Base-by-base conservation (phyloP, 345 rosid species). In the Nephelium lappaceum region DNA sequence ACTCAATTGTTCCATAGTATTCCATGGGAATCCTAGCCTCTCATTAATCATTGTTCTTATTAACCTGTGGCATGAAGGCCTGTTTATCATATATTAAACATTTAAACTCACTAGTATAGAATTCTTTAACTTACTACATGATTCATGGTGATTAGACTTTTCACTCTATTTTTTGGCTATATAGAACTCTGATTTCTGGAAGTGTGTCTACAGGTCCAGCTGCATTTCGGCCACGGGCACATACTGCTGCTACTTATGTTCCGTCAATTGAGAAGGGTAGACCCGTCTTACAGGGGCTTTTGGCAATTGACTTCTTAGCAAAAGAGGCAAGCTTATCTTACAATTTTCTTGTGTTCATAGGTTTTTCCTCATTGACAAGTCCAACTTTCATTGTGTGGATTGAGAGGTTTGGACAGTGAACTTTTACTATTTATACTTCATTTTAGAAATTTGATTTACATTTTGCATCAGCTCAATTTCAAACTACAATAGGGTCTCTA, bases 231-330 rank as follows among this genome's bases (percentile, higher is more conserved):
- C 98, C 99, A 36, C 87, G 98, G 77, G 90, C 95, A 47, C 92
- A 92, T 80, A 70, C 92, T 72, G 74, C 80, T 76, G 81, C 88
- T 84, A 70, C 86, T 68, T 96, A 96, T 86, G 85, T 90, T 81
- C 69, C 91, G 31, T 88, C 87, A 0, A 79, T 94, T 81, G 99
- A 96, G 88, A 96, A 93, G 86, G 99, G 98, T 73, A 91, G 99
- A 74, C 99, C 99, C 81, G 90, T 96, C 83, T 85, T 96, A 70
- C 98, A 96, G 84, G 99, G 99, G 51, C 98, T 96, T 85, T 81
- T 93, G 88, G 98, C 98, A 39, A 94, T 94, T 67, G 98, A 94
- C 82, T 95, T 90, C 87, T 90, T 96, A 71, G 95, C 98, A 76
- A 93, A 91, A 86, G 99, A 96, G 97, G 99, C 83, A 88, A 84